These are phyloP conservation scores for Neonectria hederae DNA, from an alignment of 2,329 filamentous ascomycete genomes.

Conservation along the genomic window DNA sequence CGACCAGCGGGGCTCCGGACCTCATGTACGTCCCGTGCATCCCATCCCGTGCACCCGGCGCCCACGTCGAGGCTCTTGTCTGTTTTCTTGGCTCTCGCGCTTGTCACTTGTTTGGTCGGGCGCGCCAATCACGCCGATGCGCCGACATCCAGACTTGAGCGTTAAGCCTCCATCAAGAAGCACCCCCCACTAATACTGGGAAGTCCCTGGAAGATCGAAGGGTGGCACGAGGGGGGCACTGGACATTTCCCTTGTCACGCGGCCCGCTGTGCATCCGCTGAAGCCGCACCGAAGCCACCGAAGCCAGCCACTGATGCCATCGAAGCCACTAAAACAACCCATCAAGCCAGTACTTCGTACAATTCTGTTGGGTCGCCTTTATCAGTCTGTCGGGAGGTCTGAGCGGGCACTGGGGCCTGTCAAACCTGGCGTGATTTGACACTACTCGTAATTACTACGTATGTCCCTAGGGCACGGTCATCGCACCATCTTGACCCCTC, in stretches of 20 bases:
- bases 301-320: constrained; percentile 2
- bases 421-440: neutral
- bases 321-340: neutral
- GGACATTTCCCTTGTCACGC: constrained; percentile 1
- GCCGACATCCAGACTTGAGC: constrained; percentile 29
- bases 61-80: neutral
- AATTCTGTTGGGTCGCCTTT: neutral
- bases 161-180: too few species aligned
- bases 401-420: neutral
- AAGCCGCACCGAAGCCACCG: constrained; percentile 5
- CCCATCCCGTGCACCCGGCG: neutral
- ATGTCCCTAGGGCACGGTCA: neutral
- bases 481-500: too few species aligned
- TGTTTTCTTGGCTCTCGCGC: too few species aligned
- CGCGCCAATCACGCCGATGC: constrained; percentile 26
- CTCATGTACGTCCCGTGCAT: constrained; percentile 14
- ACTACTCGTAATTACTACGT: neutral
- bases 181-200: neutral
- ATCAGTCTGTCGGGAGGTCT: neutral
- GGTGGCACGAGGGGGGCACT: neutral
- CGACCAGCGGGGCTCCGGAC: constrained; percentile 9
- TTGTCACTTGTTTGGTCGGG: neutral
- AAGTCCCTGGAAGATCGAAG: neutral
- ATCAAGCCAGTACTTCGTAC: neutral
- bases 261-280: constrained; percentile 6